phyloP scores from a whole-genome alignment of 257 asterid species.

The Schizonepeta tenuifolia region DNA sequence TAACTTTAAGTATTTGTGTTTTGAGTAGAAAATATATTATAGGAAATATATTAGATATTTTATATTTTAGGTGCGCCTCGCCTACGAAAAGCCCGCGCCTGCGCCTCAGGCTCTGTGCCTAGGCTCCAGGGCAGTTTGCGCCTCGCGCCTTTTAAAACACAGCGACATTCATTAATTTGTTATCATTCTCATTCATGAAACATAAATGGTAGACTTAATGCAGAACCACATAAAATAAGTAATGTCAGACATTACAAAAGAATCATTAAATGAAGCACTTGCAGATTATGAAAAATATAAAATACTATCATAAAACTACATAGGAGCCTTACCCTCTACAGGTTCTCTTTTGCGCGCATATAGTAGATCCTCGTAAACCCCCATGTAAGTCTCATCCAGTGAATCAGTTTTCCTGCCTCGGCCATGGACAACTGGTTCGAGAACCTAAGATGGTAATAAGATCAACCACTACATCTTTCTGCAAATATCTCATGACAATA shows the following conservation, averaged over 20 bases:
- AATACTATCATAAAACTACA: constrained; percentile 7
- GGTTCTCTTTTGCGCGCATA: constrained; percentile 94
- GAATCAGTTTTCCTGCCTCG: constrained; percentile 92
- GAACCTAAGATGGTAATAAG: constrained; percentile 48
- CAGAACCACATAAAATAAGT: constrained; percentile 7
- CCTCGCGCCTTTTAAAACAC: too few relatives aligned
- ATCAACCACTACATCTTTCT: constrained; percentile 20
- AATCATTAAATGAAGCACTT: not conserved
- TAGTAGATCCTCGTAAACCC: constrained; percentile 77
- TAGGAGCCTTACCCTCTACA: constrained; percentile 68
- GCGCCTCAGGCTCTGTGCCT: too few relatives aligned
- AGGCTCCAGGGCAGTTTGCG: too few relatives aligned
- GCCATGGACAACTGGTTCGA: constrained; percentile 90
- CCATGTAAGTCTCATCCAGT: constrained; percentile 80
- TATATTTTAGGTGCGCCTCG: too few relatives aligned
- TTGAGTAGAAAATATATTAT: too few relatives aligned
- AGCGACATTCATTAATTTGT: not conserved
- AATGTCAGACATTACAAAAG: constrained; percentile 1
- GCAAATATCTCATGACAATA: not conserved
- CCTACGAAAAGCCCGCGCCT: too few relatives aligned
- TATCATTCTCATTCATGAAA: not conserved
- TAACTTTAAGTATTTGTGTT: too few relatives aligned
- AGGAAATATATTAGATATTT: too few relatives aligned
- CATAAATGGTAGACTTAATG: not conserved
- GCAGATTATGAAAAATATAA: constrained; percentile 5